phyloP scores from a whole-genome alignment of 257 asterid genomes.

The Fraxinus americana region DNA sequence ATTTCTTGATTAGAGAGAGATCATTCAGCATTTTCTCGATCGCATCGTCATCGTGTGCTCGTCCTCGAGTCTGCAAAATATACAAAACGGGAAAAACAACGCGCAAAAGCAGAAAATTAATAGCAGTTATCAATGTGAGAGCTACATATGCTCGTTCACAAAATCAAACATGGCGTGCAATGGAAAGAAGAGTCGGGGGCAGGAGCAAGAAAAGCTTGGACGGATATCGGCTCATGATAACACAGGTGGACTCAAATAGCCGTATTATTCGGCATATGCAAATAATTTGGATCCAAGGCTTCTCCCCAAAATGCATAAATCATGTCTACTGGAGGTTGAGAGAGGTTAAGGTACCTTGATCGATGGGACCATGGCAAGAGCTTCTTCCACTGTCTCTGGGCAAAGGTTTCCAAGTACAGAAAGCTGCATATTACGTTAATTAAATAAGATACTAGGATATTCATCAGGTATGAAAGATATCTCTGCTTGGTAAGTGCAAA shows the following conservation, averaged over 20 bases:
- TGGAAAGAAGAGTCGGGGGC: not conserved
- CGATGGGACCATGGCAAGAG: slow-evolving; percentile 92
- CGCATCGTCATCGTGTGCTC: slow-evolving; percentile 73
- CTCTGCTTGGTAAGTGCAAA: not conserved
- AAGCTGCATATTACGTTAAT: slow-evolving; percentile 56
- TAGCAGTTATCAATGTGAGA: not conserved
- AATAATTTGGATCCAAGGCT: not conserved
- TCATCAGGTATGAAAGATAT: not conserved
- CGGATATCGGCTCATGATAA: not conserved
- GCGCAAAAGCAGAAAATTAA: not conserved
- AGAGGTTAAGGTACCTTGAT: slow-evolving; percentile 64
- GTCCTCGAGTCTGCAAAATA: slow-evolving; percentile 62
- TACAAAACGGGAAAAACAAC: not conserved
- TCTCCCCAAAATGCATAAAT: not conserved
- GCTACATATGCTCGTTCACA: not conserved
- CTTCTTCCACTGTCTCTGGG: slow-evolving; percentile 77
- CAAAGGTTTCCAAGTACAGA: slow-evolving; percentile 36
- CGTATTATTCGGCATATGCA: not conserved
- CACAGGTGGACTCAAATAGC: not conserved
- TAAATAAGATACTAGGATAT: slow-evolving; percentile 1
- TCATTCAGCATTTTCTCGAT: slow-evolving; percentile 77
- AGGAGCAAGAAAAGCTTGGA: not conserved
- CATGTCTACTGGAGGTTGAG: not conserved
- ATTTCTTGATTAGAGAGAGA: slow-evolving; percentile 67
- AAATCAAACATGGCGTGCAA: not conserved